Evolutionary conservation across 176 grass and related monocot genomes (phyloP).

Genomic region (Secale cereale): DNA sequence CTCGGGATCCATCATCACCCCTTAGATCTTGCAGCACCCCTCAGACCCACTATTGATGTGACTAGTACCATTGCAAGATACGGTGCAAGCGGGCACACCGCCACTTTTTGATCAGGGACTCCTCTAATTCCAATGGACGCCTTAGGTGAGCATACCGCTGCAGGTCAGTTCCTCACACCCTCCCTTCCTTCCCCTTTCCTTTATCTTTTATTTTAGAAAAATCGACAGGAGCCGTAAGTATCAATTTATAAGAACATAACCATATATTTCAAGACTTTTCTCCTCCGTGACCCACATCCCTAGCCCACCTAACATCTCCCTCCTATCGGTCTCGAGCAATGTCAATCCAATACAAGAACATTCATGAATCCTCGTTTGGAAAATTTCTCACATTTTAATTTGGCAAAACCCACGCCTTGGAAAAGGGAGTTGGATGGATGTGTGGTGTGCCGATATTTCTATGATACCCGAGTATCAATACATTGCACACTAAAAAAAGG

Average conservation of each 20-base stretch:
- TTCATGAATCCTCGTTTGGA: not conserved
- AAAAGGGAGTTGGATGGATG: not conserved
- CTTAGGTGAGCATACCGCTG: not conserved
- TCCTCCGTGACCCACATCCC: not conserved
- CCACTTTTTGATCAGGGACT: not conserved
- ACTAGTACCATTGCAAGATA: not conserved
- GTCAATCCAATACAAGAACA: not conserved
- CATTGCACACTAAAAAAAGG: not conserved
- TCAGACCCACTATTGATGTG: not conserved
- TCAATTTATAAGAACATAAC: not conserved
- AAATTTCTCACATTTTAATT: not conserved
- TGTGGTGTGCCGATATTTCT: not conserved
- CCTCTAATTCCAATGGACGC: not conserved
- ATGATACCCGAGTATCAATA: not conserved
- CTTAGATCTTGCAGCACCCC: not conserved
- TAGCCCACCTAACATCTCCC: not conserved
- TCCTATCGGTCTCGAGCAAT: not conserved
- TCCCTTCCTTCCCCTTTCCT: not conserved
- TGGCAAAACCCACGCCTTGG: not conserved
- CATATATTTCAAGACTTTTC: not conserved
- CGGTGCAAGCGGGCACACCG: not conserved
- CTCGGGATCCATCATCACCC: not conserved
- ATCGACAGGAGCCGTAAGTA: not conserved
- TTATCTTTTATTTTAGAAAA: not conserved
- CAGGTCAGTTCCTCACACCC: no score